A percentile compares a stretch with the other conserved stretches of the same genome.
Evolutionary conservation across 1,284 basidiomycete genomes (phyloP).

Genomic region (Rhodotorula sp.): DNA sequence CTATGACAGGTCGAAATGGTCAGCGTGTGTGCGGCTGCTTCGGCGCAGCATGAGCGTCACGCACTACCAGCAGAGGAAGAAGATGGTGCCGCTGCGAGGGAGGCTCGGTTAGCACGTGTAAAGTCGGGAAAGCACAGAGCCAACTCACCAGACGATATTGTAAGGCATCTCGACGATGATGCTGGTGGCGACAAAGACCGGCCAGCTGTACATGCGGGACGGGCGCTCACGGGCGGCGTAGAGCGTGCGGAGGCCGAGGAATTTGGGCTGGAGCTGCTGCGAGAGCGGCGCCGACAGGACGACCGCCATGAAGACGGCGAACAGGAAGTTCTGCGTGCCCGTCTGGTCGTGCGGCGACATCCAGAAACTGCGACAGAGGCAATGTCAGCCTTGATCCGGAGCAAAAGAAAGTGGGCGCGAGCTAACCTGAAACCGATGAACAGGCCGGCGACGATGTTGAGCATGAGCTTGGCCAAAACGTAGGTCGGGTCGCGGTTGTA

Average conservation of each 20-base stretch:
- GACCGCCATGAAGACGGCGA: slow-evolving; percentile 52
- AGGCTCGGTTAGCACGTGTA: no score
- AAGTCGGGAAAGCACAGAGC: no score
- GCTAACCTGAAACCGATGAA: slow-evolving; percentile 51
- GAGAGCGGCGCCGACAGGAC: slow-evolving; percentile 51
- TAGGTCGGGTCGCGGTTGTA: slow-evolving; percentile 51
- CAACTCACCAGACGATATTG: slow-evolving; percentile 44
- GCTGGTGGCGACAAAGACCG: slow-evolving; percentile 59
- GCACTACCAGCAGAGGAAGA: slow-evolving; percentile 53
- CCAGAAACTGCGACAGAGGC: slow-evolving; percentile 59
- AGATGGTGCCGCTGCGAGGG: slow-evolving; percentile 39
- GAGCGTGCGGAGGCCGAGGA: slow-evolving; percentile 58
- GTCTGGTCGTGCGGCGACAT: slow-evolving; percentile 65
- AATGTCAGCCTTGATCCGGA: background rate
- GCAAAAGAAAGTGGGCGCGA: background rate
- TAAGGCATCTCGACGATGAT: slow-evolving; percentile 52
- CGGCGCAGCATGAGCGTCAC: slow-evolving; percentile 38
- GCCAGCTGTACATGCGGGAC: slow-evolving; percentile 80
- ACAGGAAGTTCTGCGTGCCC: slow-evolving; percentile 76
- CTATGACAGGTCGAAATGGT: background rate
- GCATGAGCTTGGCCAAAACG: slow-evolving; percentile 59
- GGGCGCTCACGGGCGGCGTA: slow-evolving; percentile 74
- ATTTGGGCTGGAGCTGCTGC: slow-evolving; percentile 55
- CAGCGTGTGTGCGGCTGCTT: background rate
- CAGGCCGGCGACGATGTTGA: slow-evolving; percentile 45